A percentile compares a stretch with the other conserved stretches of the same genome.
Evolutionary conservation across 2,329 filamentous ascomycete genomes (phyloP).

Genomic region (Fusarium sp.): DNA sequence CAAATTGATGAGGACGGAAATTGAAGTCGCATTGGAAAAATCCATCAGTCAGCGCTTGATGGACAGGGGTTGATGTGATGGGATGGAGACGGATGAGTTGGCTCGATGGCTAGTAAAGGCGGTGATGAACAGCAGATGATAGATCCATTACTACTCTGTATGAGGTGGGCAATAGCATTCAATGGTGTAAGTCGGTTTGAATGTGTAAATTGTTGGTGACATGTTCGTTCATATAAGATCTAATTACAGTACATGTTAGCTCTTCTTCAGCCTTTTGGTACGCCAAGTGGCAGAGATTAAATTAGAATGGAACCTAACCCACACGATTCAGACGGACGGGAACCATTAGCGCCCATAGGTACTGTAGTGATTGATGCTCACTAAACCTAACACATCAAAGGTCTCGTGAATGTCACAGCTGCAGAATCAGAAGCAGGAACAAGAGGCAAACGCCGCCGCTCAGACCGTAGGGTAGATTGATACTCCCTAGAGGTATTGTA

Average conservation of each 20-base stretch:
- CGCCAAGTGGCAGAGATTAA: constrained; percentile 15
- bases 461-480: not conserved
- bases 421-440: constrained; percentile 1
- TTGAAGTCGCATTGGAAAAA: constrained; percentile 33
- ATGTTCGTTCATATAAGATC: not conserved
- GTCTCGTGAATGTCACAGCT: constrained; percentile 16
- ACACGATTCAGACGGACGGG: constrained; percentile 4
- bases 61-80: constrained; percentile 38
- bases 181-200: not conserved
- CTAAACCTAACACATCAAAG: constrained; percentile 26
- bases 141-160: too few species aligned
- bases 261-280: not conserved
- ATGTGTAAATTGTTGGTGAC: not conserved
- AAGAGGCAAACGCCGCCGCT: constrained; percentile 10
- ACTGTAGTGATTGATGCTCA: too few species aligned
- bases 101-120: constrained; percentile 19
- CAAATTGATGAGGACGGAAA: constrained; percentile 28
- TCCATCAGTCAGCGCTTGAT: constrained; percentile 29
- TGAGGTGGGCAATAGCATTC: constrained; percentile 1
- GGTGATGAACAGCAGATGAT: constrained; percentile 31
- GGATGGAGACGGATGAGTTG: constrained; percentile 35
- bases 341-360: constrained; percentile 33
- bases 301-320: constrained; percentile 23
- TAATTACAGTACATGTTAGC: not conserved
- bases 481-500: not conserved